Evolutionary conservation across 768 basidiomycete species (phyloP), one percentile per base, ranked within the genome.

Genomic region (Psilocybe sp.): DNA sequence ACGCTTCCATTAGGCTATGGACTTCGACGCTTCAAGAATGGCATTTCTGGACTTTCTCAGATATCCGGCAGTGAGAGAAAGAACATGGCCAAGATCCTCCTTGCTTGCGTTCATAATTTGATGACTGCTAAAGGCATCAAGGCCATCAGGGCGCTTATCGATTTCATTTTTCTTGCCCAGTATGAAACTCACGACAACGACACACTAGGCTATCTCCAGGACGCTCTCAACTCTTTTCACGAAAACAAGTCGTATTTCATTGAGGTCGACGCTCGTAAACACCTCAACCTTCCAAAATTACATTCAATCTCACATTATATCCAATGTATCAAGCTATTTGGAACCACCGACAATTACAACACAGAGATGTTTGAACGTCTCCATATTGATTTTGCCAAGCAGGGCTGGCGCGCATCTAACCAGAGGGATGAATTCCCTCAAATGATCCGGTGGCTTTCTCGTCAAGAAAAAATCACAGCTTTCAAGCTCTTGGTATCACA

Each of bases 51-150:
- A 0, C 51, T 78, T 1, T 65, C 67, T 2, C 73, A 75, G 52
- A 66, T 70, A 49, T 69, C 69, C 0, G 76, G 74, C 1, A 57
- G 57, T 0, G 69, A 77, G 52, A 60, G 68, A 18, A 71, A 72
- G 47, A 52, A 59, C 14, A 67, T 72, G 57, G 58, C 63, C 36
- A 58, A 60, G n/a, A 58, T 67, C 31, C 56, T 72, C 13, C 36
- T 67, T 18, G 61, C 58, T 0, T 55, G 63, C 28, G 41, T 72
- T 1, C 59, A 62, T 9, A 64, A 65, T 5, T 36, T 23, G 16
- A 28, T 58, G 4, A 31, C 50, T n/a, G 32, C 20, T 3, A 11
- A 54, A 11, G 53, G 50, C 7, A 57, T 60, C 1, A 47, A 40
- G 8, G 62, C 50, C 0, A 47, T 57, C 14, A 47, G 46, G 13